Evolutionary conservation across 2,329 filamentous ascomycete species (phyloP).

Genomic region (Aspergillus tamarii): DNA sequence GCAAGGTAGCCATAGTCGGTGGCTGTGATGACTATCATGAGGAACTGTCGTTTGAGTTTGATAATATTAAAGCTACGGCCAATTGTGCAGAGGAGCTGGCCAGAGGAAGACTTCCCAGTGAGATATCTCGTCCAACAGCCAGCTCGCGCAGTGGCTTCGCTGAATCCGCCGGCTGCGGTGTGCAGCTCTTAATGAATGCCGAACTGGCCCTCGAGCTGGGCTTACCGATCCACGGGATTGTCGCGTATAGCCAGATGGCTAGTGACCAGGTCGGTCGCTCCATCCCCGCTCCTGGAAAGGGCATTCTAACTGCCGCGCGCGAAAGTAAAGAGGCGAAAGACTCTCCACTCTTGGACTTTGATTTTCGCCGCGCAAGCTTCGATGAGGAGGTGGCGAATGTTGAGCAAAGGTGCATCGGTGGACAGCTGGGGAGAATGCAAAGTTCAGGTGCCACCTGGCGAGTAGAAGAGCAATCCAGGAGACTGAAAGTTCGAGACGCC

Average conservation of each 20-base stretch:
- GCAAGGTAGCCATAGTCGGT: constrained; percentile 90
- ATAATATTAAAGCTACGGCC: constrained; percentile 98
- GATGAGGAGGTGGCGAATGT: constrained; percentile 88
- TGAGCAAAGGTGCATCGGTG: constrained; percentile 53
- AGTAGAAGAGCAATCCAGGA: background rate
- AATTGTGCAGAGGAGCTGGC: constrained; percentile 92
- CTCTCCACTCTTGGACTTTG: constrained; percentile 90
- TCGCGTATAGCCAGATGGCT: constrained; percentile 88
- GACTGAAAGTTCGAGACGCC: constrained; percentile 77
- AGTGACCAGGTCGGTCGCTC: constrained; percentile 98
- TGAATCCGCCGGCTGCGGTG: constrained; percentile 95
- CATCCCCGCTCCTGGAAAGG: constrained; percentile 90
- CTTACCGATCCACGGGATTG: constrained; percentile 74
- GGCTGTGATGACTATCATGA: constrained; percentile 98
- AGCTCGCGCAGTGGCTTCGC: constrained; percentile 96
- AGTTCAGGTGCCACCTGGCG: no score
- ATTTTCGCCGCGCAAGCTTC: constrained; percentile 89
- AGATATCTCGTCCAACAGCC: constrained; percentile 95
- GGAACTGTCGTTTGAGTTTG: constrained; percentile 96
- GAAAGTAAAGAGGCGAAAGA: constrained; percentile 84
- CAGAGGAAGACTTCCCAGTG: constrained; percentile 85
- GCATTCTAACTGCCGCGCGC: constrained; percentile 78
- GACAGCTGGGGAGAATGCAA: background rate
- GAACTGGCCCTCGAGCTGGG: constrained; percentile 16
- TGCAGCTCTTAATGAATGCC: constrained; percentile 68